Evolutionary conservation across 257 asterid species (phyloP).

Genomic region (Jasminum sambac): DNA sequence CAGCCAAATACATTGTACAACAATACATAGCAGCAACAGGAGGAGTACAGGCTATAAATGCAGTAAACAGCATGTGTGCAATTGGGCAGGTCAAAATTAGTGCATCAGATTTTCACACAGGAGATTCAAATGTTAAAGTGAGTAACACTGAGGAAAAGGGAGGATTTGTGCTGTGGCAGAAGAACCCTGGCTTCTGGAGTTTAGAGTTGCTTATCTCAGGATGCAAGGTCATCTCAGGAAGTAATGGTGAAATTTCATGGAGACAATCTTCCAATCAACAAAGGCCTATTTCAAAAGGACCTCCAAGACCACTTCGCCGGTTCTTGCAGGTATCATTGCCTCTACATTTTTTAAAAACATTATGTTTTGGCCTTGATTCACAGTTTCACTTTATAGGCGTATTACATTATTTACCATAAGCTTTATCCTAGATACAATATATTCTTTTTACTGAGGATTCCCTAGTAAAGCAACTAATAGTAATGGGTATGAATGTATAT

Average conservation of each 20-base stretch:
- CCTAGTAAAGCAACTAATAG: no score
- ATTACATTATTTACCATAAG: no score
- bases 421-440: neutral
- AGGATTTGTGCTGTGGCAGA: conserved; percentile 93
- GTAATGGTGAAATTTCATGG: conserved; percentile 79
- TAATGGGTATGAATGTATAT: no score
- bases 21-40: conserved; percentile 94
- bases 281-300: conserved; percentile 68
- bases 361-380: neutral
- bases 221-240: conserved; percentile 84
- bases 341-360: neutral
- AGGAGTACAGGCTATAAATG: conserved; percentile 70
- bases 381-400: neutral
- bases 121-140: conserved; percentile 65
- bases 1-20: conserved; percentile 84
- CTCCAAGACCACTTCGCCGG: conserved; percentile 77
- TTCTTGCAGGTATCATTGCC: conserved; percentile 61
- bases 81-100: conserved; percentile 73
- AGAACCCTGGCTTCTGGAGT: conserved; percentile 83
- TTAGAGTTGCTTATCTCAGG: conserved; percentile 75
- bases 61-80: conserved; percentile 76
- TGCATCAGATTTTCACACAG: conserved; percentile 83
- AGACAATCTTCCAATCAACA: conserved; percentile 88
- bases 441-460: neutral
- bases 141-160: conserved; percentile 73